Evolutionary conservation across 495 filamentous ascomycete species (phyloP).

Genomic region (Neurospora sp.): DNA sequence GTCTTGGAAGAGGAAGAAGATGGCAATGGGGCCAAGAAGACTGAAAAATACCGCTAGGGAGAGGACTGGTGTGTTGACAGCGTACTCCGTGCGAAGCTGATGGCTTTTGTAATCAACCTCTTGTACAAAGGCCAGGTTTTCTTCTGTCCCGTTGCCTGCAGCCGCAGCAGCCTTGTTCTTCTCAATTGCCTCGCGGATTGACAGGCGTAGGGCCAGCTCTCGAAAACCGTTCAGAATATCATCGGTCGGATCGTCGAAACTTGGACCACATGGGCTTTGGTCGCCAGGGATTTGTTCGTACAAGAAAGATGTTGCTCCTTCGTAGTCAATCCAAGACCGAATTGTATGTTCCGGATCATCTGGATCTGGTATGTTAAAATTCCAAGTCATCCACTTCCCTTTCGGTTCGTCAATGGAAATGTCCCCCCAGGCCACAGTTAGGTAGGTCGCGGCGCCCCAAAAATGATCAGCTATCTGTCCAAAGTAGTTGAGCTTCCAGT

Average conservation of each 20-base stretch:
- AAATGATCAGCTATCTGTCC: background rate
- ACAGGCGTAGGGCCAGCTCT: background rate
- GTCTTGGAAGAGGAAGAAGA: background rate
- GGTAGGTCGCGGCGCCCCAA: background rate
- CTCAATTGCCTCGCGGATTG: background rate
- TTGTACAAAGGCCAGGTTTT: background rate
- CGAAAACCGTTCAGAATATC: background rate
- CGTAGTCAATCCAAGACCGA: background rate
- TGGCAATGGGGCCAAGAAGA: background rate
- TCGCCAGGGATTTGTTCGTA: background rate
- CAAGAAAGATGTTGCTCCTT: background rate
- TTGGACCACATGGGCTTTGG: background rate
- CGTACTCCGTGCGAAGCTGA: background rate
- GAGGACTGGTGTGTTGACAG: background rate
- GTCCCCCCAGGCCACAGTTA: background rate
- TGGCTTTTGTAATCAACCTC: background rate
- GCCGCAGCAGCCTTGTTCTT: background rate
- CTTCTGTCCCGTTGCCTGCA: too few relatives aligned
- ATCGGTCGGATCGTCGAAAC: background rate
- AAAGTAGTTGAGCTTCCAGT: background rate
- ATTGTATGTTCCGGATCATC: background rate
- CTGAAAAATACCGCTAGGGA: background rate
- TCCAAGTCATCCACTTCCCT: background rate
- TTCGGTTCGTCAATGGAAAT: rapidly evolving
- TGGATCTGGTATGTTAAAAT: background rate